Evolutionary conservation across 1,139 yeast genomes (phyloP), one percentile per base, ranked within the genome.

Genomic region (Sugiyamaella xylanicola): DNA sequence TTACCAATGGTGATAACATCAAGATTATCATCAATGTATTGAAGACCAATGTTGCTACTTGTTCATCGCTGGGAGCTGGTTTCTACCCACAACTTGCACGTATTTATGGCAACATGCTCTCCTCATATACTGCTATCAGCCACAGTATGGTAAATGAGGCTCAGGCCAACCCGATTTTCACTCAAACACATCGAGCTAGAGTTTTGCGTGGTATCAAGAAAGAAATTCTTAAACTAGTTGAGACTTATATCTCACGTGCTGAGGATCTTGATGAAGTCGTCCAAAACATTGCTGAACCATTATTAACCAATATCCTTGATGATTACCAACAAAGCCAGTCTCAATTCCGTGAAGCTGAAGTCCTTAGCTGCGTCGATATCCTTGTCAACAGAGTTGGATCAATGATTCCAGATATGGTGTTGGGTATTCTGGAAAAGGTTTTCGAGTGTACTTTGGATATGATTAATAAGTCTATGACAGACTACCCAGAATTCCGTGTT

Each of bases 331-430:
- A 84, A 17, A 89, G 89, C 67, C 96, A 91, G 37, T 96, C 99
- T 3, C 96, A 90, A 74, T 97, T 98, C 5, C 85, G 99, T 68
- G 99, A 95, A 74, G 96, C 97, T 4, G 99, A 95, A 75, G 99
- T 93, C 2, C 80, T 93, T 69, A 89, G 88, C 73, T 91, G 98
- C 80, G 86, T 93, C 84, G 85, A 96, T 16, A 91, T 97, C 1
- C 82, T 95, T 60, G 95, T 93, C 20, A 77, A 83, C 36, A 86
- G 91, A 69, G 95, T 91, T 55, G 98, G 98, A 11, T 87, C 81
- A 62, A 76, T 87, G 78, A 90, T 92, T 57, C 95, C 97, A 13
- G 95, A 89, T 59, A 96, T 95, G 62, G 95, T 93, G 56, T 90
- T 93, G 39, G 75, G 85, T 56, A 89, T 93, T 60, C 77, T 95